Evolutionary conservation across 164 flowering plant genomes (phyloP).

Genomic region (Brasenia schreberi): DNA sequence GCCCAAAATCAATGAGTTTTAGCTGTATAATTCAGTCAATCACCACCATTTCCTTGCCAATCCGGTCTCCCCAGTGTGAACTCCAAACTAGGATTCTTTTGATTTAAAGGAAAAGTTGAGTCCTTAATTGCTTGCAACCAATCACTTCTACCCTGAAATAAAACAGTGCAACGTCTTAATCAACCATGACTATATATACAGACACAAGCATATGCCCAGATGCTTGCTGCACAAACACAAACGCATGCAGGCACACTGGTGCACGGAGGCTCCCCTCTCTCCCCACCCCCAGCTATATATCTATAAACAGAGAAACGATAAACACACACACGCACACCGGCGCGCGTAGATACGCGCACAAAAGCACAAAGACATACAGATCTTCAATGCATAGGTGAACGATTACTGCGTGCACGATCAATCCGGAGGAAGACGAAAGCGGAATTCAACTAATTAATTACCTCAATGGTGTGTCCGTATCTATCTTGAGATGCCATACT

Average conservation of each 20-base stretch:
- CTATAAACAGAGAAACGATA: not conserved
- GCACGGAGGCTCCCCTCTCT: no score
- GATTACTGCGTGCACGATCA: not conserved
- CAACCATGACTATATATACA: not conserved
- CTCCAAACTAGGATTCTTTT: conserved; percentile 54
- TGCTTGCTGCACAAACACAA: not conserved
- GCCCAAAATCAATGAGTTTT: not conserved
- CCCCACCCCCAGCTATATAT: no score
- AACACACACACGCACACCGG: not conserved
- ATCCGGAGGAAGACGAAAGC: not conserved
- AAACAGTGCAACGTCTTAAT: not conserved
- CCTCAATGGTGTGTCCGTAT: conserved; percentile 34
- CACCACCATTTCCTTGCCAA: conserved; percentile 34
- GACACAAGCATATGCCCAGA: not conserved
- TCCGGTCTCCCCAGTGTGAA: conserved; percentile 71
- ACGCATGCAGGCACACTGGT: no score
- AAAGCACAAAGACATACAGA: not conserved
- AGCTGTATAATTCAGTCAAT: conserved; percentile 6
- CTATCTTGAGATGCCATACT: conserved; percentile 21
- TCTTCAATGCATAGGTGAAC: not conserved
- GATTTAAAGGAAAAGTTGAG: conserved; percentile 11
- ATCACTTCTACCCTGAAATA: not conserved
- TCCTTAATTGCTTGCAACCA: not conserved
- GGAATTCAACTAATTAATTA: conserved; percentile 5
- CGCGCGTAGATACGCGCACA: no score